phyloP scores from a whole-genome alignment of 768 basidiomycete species.

The Tubosaeta brunneosetosa region DNA sequence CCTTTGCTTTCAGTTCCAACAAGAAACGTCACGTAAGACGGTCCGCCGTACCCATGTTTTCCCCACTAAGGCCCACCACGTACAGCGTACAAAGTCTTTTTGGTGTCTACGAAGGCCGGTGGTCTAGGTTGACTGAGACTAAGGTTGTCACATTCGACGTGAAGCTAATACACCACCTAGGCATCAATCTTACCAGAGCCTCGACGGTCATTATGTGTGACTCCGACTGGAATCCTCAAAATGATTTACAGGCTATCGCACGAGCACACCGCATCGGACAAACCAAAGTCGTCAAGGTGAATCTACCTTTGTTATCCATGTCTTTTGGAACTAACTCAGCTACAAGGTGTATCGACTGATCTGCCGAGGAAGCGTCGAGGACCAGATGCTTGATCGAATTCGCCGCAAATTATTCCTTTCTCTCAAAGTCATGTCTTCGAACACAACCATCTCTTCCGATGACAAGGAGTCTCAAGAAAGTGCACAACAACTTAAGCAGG shows the following conservation, averaged over 20 bases:
- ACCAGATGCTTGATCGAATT: constrained; percentile 69
- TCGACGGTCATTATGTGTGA: constrained; percentile 80
- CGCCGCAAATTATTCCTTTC: constrained; percentile 68
- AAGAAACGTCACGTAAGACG: constrained; percentile 48
- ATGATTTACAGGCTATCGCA: constrained; percentile 83
- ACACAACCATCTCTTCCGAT: constrained; percentile 18
- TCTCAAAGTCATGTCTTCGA: constrained; percentile 54
- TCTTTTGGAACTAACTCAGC: not conserved
- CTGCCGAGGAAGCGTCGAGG: constrained; percentile 66
- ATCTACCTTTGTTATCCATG: not conserved
- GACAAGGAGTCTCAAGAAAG: constrained; percentile 22
- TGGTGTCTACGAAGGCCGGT: constrained; percentile 69
- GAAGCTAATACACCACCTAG: constrained; percentile 31
- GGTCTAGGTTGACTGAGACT: constrained; percentile 47
- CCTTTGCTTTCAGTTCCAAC: constrained; percentile 44
- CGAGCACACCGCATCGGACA: constrained; percentile 81
- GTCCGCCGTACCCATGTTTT: not conserved
- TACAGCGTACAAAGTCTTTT: constrained; percentile 59
- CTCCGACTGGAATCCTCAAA: constrained; percentile 66
- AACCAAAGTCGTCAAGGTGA: constrained; percentile 62
- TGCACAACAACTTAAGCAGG: constrained; percentile 32
- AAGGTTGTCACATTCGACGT: not conserved
- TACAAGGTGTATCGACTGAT: constrained; percentile 64
- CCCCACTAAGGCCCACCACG: constrained; percentile 1
- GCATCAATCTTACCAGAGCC: constrained; percentile 81